A percentile compares a stretch with the other conserved stretches of the same genome.
Conservation (phyloP, 208 protist species). For the Kentomonas sorsogonicus region DNA sequence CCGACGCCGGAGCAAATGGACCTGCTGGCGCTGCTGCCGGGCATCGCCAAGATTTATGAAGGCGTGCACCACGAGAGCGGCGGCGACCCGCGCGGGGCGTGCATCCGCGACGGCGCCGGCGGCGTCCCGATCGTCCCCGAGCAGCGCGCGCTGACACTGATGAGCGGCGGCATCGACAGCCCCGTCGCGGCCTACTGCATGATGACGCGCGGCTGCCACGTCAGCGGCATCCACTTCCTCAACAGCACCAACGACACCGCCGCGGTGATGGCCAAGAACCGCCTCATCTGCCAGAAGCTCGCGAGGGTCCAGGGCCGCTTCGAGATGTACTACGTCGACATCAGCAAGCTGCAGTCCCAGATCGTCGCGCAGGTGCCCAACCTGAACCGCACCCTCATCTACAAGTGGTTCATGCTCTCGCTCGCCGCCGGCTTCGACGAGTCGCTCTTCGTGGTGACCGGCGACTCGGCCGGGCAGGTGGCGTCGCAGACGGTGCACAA, state of each 20-base stretch:
- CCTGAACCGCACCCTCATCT: conserved; percentile 77
- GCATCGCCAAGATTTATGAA: conserved; percentile 74
- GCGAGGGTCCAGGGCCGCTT: conserved; percentile 65
- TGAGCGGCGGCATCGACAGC: conserved; percentile 83
- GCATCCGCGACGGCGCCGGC: conserved; percentile 52
- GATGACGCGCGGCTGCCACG: conserved; percentile 77
- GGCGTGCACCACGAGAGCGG: conserved; percentile 9
- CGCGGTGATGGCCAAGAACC: conserved; percentile 72
- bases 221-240: conserved; percentile 72
- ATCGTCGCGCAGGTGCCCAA: conserved; percentile 76
- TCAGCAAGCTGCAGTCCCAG: conserved; percentile 73
- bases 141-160: conserved; percentile 51
- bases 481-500: conserved; percentile 82
- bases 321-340: conserved; percentile 80
- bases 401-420: conserved; percentile 85
- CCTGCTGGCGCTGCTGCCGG: conserved; percentile 52
- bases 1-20: conserved; percentile 48
- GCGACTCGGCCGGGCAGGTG: conserved; percentile 77
- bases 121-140: conserved; percentile 62
- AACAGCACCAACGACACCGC: conserved; percentile 83
- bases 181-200: conserved; percentile 83
- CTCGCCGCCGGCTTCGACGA: conserved; percentile 57
- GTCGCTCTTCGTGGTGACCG: conserved; percentile 55
- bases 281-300: conserved; percentile 54
- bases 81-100: conserved; percentile 54